Conservation (phyloP, 140 eudicot species). For the Cichorium intybus region DNA sequence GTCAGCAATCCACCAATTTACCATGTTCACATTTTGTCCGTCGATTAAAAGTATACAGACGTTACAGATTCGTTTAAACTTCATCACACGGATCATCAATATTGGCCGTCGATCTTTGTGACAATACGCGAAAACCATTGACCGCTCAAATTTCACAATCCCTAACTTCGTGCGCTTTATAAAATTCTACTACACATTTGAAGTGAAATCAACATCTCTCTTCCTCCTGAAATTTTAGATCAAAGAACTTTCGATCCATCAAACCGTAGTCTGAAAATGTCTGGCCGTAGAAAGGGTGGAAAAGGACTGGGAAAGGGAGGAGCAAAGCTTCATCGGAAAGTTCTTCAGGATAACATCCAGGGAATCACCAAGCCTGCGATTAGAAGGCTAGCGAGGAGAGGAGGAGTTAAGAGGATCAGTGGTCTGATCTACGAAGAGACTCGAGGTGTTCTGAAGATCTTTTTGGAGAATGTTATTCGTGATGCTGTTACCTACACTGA, state of each 20-base stretch:
- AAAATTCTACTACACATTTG: not conserved
- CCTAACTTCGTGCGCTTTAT: conserved; percentile 24
- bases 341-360: conserved; percentile 32
- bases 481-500: conserved; percentile 40
- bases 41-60: not conserved
- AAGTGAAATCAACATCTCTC: not conserved
- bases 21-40: not conserved
- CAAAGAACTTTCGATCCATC: not conserved
- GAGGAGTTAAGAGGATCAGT: conserved; percentile 35
- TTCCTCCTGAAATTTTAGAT: not conserved
- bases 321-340: conserved; percentile 37
- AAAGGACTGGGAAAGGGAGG: conserved; percentile 41
- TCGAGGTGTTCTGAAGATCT: conserved; percentile 32
- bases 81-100: conserved; percentile 4
- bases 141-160: conserved; percentile 22
- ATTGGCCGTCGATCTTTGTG: conserved; percentile 4
- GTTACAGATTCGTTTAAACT: not conserved
- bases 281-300: conserved; percentile 28
- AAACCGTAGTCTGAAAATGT: not conserved
- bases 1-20: not conserved
- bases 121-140: not conserved
- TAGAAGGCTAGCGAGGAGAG: conserved; percentile 33
- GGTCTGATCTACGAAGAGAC: conserved; percentile 37
- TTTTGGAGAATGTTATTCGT: conserved; percentile 36
- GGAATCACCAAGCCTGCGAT: conserved; percentile 39